Base-by-base conservation (phyloP, 768 basidiomycete genomes). In the Leucogyrophana mollusca region DNA sequence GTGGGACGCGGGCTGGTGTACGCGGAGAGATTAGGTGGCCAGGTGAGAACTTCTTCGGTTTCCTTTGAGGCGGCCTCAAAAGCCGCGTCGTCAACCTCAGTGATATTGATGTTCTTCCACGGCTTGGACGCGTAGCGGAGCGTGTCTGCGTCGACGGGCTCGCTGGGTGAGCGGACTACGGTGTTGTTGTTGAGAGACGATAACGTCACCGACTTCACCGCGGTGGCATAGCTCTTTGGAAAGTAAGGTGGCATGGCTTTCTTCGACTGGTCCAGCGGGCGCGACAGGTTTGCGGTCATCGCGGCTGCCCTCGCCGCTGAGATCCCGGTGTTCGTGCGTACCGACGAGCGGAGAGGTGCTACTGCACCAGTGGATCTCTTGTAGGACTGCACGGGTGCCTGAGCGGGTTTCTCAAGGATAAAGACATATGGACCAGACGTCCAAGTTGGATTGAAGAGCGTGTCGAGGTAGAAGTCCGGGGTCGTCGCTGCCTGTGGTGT, bases 391-490 rank as follows among this genome's bases (percentile, higher is more conserved):
- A 32, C 38, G 2, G 45, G 41, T 2, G 46, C 52, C 24, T 23
- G 34, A 13, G 49, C 62, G 10, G 57, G 49, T 30, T 54, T 30
- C 23, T 55, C 35, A 5, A 58, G 60, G 6, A 52, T 46, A 36
- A 62, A 60, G 5, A 60, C 58, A 5, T 54, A 30, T 30, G 56
- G 53, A 34, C 60, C 54, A 2, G 53, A 46, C 52, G 50, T 62
- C 74, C 79, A 34, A 63, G 72, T 27, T 49, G 56, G 34, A 52
- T 71, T 47, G 65, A 72, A 45, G 71, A 79, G 47, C 62, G 72
- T 25, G 72, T 83, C 54, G 62, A 72, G 40, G 73, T 78, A 57
- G 72, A 84, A 63, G 77, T 85, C 65, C 17, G 9, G 20, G 14
- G 17, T 9, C 17, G n/a, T 22, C 11, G 11, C 37, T 13, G 20